Percentiles rank a stretch among this genome's conserved stretches.
These are phyloP conservation scores for Olyra latifolia DNA, from an alignment of 176 grass and related monocot genomes.

Conservation along the genomic window DNA sequence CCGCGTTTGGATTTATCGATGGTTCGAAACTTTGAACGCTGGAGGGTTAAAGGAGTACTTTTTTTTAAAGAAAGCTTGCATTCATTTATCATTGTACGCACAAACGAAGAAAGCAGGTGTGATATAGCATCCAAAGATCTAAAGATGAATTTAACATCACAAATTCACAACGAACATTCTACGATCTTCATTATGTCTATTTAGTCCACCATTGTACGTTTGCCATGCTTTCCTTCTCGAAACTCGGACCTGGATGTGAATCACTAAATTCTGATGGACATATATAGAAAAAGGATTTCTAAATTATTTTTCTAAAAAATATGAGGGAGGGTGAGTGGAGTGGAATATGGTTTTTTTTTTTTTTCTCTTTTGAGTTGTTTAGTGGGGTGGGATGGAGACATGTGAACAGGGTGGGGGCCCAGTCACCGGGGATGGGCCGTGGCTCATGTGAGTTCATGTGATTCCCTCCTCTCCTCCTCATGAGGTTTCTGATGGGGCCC, in stretches of 20 bases:
- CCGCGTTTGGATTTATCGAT: too few species aligned
- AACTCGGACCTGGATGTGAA: not conserved
- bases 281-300: not conserved
- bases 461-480: not conserved
- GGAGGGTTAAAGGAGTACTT: too few species aligned
- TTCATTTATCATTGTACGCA: too few species aligned
- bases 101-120: too few species aligned
- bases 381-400: conserved; percentile 39
- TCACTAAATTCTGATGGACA: not conserved
- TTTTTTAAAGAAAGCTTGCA: too few species aligned
- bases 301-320: not conserved
- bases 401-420: conserved; percentile 43
- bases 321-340: not conserved
- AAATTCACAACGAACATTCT: too few species aligned
- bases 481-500: not conserved
- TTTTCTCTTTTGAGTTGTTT: not conserved
- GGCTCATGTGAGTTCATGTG: not conserved
- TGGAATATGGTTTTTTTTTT: not conserved
- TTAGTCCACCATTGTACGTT: not conserved
- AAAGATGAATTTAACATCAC: too few species aligned
- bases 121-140: too few species aligned
- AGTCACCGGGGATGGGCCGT: not conserved
- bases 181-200: too few species aligned
- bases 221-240: not conserved
- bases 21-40: too few species aligned